Evolutionary conservation across 345 rosid species (phyloP), one percentile per base, ranked within the genome.

Genomic region (Eucalyptus regnans): DNA sequence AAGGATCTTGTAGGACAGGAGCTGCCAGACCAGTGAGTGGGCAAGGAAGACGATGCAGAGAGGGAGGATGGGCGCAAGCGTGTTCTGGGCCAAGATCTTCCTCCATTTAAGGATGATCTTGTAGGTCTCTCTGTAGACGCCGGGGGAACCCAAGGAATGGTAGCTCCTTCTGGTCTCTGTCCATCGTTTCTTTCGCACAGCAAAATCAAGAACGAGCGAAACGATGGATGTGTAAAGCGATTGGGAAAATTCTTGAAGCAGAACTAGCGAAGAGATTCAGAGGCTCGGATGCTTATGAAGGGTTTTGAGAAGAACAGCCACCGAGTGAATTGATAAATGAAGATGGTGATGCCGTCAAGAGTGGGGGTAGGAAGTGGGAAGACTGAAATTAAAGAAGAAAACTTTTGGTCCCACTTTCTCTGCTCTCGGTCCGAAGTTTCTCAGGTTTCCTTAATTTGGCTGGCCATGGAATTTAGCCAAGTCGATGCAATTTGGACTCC

Each of bases 11-110:
- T 64, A 15, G 91, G 86, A 83, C 91, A 95, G 92, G 91, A 94
- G 90, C 81, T 79, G 15, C 48, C 87, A 85, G 29, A 87, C 86
- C 49, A 27, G 23, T 29, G 91, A 64, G 60, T 94, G 92, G 37
- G 91, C 91, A 1, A 94, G 87, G 91, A 87, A 88, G 91, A 94
- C 87, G 89, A 92, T 49, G 50, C 91, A 86, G 37, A 95, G 90
- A 33, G 96, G 96, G 87, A 94, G 91, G 51, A 95, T 90, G 3
- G 94, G 50, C 85, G 92, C 84, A 0, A 94, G 89, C 4, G 92
- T 92, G 43, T 94, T 94, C 41, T 91, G 92, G 87, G 87, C 44
- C 91, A 95, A 94, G 90, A 94, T 91, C 91, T 91, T 92, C 79
- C 87, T 89, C 92, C 92, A 91, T 83, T 91, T 54, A 85, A 89